phyloP scores from a whole-genome alignment of 352 stramenopile species.

The Globisporangium emineosum region DNA sequence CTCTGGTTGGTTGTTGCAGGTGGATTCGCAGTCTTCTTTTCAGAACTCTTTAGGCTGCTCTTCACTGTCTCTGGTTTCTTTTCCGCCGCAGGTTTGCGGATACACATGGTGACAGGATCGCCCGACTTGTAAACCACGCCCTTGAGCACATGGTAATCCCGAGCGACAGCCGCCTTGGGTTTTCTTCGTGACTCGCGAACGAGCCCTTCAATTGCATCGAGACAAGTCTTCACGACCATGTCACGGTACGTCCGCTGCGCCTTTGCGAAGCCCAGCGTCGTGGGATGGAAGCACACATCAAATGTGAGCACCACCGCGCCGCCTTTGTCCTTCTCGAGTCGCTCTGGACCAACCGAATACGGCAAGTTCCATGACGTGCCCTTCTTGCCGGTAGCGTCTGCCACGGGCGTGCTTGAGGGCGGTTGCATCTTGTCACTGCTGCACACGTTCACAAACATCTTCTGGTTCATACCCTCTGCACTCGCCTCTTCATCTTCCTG shows the following conservation, averaged over 20 bases:
- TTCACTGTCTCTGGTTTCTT: constrained; percentile 1
- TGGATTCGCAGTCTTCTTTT: neutral
- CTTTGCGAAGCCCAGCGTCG: constrained; percentile 68
- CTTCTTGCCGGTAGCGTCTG: constrained; percentile 17
- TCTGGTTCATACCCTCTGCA: constrained; percentile 23
- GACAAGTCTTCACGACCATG: constrained; percentile 85
- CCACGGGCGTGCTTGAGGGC: constrained; percentile 55
- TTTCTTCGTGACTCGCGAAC: constrained; percentile 42
- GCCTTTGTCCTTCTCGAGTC: constrained; percentile 88
- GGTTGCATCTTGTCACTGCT: constrained; percentile 79
- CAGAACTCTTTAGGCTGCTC: neutral
- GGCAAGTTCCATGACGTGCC: constrained; percentile 87
- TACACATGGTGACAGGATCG: constrained; percentile 72
- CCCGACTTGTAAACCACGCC: constrained; percentile 86
- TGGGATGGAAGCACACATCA: constrained; percentile 92
- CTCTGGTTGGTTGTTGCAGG: neutral
- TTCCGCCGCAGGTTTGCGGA: constrained; percentile 29
- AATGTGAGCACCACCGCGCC: constrained; percentile 71
- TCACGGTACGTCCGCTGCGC: constrained; percentile 65
- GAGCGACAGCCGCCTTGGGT: constrained; percentile 20
- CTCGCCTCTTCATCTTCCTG: neutral
- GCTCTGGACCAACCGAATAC: constrained; percentile 87
- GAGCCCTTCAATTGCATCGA: constrained; percentile 76
- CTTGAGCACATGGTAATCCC: constrained; percentile 81
- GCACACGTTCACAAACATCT: constrained; percentile 95